Conservation (phyloP, 1,284 basidiomycete genomes). For the Ganoderma lucidum region DNA sequence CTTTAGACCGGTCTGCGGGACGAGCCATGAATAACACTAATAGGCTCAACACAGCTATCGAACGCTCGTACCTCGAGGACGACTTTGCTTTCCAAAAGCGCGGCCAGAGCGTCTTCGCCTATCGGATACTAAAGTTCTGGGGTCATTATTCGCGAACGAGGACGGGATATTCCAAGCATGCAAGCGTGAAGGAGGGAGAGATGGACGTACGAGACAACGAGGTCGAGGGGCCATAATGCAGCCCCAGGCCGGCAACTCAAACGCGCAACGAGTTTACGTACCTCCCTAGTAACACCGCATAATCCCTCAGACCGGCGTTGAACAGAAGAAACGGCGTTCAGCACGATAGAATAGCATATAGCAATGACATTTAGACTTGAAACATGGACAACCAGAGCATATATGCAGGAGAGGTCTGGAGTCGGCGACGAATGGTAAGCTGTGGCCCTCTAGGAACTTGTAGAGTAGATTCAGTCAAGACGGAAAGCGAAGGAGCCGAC, state of each 20-base stretch:
- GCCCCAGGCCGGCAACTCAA: conserved; percentile 5
- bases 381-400: not conserved
- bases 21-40: conserved; percentile 7
- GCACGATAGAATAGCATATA: not conserved
- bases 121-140: not conserved
- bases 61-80: conserved; percentile 10
- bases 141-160: not conserved
- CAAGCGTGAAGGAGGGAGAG: conserved; percentile 1
- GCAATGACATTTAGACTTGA: not conserved
- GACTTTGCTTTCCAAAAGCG: not conserved
- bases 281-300: conserved; percentile 1
- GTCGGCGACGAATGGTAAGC: not conserved
- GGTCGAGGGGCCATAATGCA: not conserved
- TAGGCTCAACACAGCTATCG: not conserved
- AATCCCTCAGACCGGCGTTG: not conserved
- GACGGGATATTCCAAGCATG: not conserved
- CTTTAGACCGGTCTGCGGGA: conserved; percentile 11
- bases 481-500: not conserved
- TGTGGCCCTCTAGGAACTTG: not conserved
- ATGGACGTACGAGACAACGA: conserved; percentile 8
- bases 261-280: conserved; percentile 19
- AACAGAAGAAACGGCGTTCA: not conserved
- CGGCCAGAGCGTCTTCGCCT: not conserved
- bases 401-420: not conserved
- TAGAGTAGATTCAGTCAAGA: not conserved